Percentiles rank a stretch among this genome's conserved stretches.
Evolutionary conservation across 1,284 basidiomycete species (phyloP).

Genomic region (Puccinia sorghi): DNA sequence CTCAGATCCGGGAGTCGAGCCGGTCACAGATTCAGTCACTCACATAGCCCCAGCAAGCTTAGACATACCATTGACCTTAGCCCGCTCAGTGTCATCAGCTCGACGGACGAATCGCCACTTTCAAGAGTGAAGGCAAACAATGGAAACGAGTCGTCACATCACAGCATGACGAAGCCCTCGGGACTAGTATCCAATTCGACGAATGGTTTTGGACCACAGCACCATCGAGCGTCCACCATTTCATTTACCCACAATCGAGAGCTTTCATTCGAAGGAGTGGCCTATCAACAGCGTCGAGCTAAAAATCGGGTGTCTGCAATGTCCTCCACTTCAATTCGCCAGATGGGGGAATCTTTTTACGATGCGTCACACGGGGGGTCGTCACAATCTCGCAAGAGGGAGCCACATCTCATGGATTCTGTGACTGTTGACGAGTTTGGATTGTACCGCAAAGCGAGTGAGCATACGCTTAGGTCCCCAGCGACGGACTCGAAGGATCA

Average conservation of each 20-base stretch:
- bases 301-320: conserved; percentile 21
- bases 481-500: not conserved
- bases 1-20: conserved; percentile 26
- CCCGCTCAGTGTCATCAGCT: conserved; percentile 29
- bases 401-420: not conserved
- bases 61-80: conserved; percentile 12
- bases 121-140: conserved; percentile 18
- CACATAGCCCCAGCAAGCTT: conserved; percentile 45
- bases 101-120: conserved; percentile 30
- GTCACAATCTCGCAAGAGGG: not conserved
- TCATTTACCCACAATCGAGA: conserved; percentile 38
- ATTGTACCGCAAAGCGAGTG: conserved; percentile 14
- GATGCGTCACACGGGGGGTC: not conserved
- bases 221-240: conserved; percentile 33
- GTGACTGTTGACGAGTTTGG: conserved; percentile 37
- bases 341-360: conserved; percentile 1
- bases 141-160: not conserved
- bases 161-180: not conserved
- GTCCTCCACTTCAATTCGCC: conserved; percentile 18
- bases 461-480: not conserved
- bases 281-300: conserved; percentile 4
- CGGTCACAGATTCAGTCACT: conserved; percentile 10
- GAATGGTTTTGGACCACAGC: not conserved
- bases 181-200: not conserved
- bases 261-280: not conserved